These are phyloP conservation scores for Phytophthora boehmeriae DNA, from an alignment of 352 stramenopile species.

Conservation along the genomic window DNA sequence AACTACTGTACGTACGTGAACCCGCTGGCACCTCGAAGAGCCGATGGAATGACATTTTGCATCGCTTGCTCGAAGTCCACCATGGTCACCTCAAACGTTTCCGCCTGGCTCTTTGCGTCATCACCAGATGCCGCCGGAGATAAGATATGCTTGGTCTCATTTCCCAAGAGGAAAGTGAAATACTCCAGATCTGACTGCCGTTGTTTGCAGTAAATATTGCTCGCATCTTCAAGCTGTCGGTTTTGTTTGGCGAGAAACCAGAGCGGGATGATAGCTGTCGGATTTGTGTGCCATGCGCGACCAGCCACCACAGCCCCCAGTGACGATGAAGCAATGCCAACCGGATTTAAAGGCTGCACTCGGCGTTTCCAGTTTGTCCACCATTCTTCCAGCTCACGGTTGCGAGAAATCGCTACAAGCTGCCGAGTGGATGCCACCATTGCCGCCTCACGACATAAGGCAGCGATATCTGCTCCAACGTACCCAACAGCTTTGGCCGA, in stretches of 20 bases:
- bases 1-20: constrained; percentile 56
- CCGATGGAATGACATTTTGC: constrained; percentile 66
- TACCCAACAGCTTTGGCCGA: constrained; percentile 68
- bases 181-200: constrained; percentile 27
- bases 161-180: constrained; percentile 54
- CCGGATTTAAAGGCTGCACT: constrained; percentile 37
- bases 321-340: constrained; percentile 25
- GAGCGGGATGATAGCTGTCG: constrained; percentile 68
- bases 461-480: constrained; percentile 82
- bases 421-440: constrained; percentile 69
- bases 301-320: constrained; percentile 52
- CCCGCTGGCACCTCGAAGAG: constrained; percentile 60
- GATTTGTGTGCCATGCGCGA: constrained; percentile 64
- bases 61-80: constrained; percentile 81
- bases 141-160: constrained; percentile 2
- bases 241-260: constrained; percentile 66
- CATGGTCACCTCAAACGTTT: constrained; percentile 63
- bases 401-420: constrained; percentile 57
- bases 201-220: not conserved
- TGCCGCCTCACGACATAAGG: constrained; percentile 75
- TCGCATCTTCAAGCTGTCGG: not conserved
- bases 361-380: constrained; percentile 64
- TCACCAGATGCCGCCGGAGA: not conserved
- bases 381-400: constrained; percentile 60
- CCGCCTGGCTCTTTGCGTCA: constrained; percentile 1